A percentile compares a stretch with the other conserved stretches of the same genome.
phyloP scores from a whole-genome alignment of 352 stramenopile species.

The Phytophthora foliorum region DNA sequence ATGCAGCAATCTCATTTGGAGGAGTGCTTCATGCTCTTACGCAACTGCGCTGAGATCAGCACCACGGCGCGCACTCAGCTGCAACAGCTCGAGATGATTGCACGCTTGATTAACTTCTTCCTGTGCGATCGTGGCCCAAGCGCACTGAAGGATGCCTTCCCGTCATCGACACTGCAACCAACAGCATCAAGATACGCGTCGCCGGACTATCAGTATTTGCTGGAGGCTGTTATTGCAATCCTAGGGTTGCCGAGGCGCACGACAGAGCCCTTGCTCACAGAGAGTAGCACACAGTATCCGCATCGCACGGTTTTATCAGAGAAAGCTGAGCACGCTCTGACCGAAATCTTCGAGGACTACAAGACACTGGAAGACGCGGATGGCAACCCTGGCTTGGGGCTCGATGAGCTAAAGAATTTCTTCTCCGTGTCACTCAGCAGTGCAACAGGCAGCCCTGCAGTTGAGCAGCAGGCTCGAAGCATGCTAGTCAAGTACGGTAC shows the following conservation, averaged over 20 bases:
- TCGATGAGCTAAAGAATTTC: slow-evolving; percentile 74
- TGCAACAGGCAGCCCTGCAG: slow-evolving; percentile 49
- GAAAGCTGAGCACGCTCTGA: slow-evolving; percentile 77
- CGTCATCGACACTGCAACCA: slow-evolving; percentile 56
- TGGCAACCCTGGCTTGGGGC: slow-evolving; percentile 46
- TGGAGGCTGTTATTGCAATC: slow-evolving; percentile 90
- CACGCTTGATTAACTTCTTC: slow-evolving; percentile 86
- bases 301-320: slow-evolving; percentile 77
- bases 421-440: slow-evolving; percentile 78
- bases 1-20: slow-evolving; percentile 87
- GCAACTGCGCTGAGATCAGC: slow-evolving; percentile 79
- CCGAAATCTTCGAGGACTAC: slow-evolving; percentile 82
- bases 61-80: slow-evolving; percentile 58
- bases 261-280: slow-evolving; percentile 71
- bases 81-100: slow-evolving; percentile 76
- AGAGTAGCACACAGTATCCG: slow-evolving; percentile 75
- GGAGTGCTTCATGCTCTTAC: slow-evolving; percentile 88
- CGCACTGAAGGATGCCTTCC: slow-evolving; percentile 80
- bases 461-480: slow-evolving; percentile 72
- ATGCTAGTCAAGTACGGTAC: slow-evolving; percentile 81
- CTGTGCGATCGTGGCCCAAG: slow-evolving; percentile 72
- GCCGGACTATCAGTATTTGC: slow-evolving; percentile 89
- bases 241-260: slow-evolving; percentile 75
- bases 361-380: slow-evolving; percentile 40
- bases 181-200: slow-evolving; percentile 68